phyloP scores from a whole-genome alignment of 345 rosid species.

The Carallia brachiata region DNA sequence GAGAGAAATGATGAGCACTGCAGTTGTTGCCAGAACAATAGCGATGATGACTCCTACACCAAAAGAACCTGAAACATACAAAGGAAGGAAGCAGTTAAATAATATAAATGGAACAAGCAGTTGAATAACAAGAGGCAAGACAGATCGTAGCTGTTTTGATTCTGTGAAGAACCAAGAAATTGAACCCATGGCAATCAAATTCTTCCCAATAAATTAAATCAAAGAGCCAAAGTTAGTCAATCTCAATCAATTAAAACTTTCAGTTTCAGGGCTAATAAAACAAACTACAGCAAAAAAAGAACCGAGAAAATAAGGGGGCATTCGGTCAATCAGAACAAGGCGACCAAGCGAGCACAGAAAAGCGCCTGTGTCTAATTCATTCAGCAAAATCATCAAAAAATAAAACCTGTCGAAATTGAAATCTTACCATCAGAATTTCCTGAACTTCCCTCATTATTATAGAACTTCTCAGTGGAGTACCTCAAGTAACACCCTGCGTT shows the following conservation, averaged over 20 bases:
- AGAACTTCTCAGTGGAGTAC: slow-evolving; percentile 40
- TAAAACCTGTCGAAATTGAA: background rate
- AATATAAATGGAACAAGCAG: background rate
- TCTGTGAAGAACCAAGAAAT: too few species aligned
- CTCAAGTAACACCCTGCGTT: slow-evolving; percentile 45
- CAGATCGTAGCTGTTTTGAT: too few species aligned
- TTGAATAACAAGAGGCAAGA: background rate
- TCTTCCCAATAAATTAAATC: too few species aligned
- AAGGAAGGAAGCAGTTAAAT: background rate
- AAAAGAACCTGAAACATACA: slow-evolving; percentile 22
- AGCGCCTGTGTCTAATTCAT: too few species aligned
- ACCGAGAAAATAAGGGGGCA: too few species aligned
- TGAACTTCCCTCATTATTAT: slow-evolving; percentile 10
- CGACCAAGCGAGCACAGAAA: background rate
- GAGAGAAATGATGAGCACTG: slow-evolving; percentile 33
- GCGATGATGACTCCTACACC: slow-evolving; percentile 26
- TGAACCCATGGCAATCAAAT: too few species aligned
- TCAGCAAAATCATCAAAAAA: background rate
- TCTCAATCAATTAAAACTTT: too few species aligned
- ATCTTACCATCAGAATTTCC: slow-evolving; percentile 27
- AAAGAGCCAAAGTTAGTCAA: too few species aligned
- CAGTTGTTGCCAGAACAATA: slow-evolving; percentile 30
- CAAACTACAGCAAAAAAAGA: too few species aligned
- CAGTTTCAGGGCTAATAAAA: too few species aligned
- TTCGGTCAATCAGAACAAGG: background rate